Evolutionary conservation across 257 asterid genomes (phyloP), one percentile per base, ranked within the genome.

Genomic region (Gardenia jasminoides): DNA sequence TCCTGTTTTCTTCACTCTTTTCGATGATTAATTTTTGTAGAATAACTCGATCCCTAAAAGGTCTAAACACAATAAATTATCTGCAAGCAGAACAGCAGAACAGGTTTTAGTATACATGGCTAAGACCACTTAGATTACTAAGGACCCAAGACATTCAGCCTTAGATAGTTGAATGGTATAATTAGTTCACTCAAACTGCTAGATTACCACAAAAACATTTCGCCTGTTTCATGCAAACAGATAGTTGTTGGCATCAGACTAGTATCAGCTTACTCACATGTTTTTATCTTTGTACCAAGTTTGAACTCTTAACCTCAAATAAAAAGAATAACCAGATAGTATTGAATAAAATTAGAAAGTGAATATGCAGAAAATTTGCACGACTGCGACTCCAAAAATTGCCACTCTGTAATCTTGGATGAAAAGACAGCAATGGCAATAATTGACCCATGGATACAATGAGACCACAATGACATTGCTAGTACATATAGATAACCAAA

Each of bases 221-320:
- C 74, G 54, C 30, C 75, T 33, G 41, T 67, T 76, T 24, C 46
- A 17, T 65, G 68, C 10, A 64, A 48, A 77, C 6, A 68, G 66
- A 13, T 26, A 47, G 22, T 16, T 76, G 56, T 30, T 26, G 1
- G n/a, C 4, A 3, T 24, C 80, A 77, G 68, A 36, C 43, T 75
- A 44, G 36, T 39, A 41, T 33, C 71, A 13, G 24, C 54, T 26
- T 33, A 22, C 7, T 77, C 26, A 52, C 41, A 67, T 22, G 41
- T 7, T 10, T 26, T 9, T 43, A 67, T 28, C 72, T 17, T 19
- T 10, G 31, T 47, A 33, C 64, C 43, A 10, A 64, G 70, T n/a
- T 0, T 33, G 15, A 30, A 6, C 26, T 26, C 41, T 64, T 64
- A 43, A 33, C 24, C 30, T 24, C 68, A 39, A 78, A 30, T 24